Evolutionary conservation across 768 basidiomycete genomes (phyloP).

Genomic region (Macrolepiota albuminosa): DNA sequence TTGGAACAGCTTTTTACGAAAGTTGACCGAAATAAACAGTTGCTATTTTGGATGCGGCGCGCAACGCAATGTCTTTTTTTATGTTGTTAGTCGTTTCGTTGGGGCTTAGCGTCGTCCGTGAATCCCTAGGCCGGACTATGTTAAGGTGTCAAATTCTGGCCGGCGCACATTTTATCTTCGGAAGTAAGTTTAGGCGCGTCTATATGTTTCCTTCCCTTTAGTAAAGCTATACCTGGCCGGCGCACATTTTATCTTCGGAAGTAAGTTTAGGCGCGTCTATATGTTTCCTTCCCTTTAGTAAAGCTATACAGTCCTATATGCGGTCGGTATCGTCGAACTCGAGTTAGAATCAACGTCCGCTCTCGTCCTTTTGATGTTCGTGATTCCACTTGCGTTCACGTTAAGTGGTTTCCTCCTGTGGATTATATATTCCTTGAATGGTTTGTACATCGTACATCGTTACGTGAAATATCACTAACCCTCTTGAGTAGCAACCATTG

Average conservation of each 20-base stretch:
- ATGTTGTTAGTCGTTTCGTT: slow-evolving; percentile 89
- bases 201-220: neutral
- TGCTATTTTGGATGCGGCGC: slow-evolving; percentile 90
- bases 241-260: slow-evolving; percentile 91
- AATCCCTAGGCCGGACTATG: slow-evolving; percentile 84
- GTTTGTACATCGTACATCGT: slow-evolving; percentile 36
- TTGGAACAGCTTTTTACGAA: neutral
- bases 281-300: neutral
- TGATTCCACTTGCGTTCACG: slow-evolving; percentile 92
- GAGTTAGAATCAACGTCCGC: slow-evolving; percentile 89
- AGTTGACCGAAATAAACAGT: slow-evolving; percentile 39
- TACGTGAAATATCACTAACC: neutral
- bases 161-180: slow-evolving; percentile 86
- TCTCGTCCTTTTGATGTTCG: slow-evolving; percentile 78
- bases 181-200: slow-evolving; percentile 55
- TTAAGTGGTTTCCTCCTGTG: slow-evolving; percentile 95
- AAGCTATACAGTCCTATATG: slow-evolving; percentile 66
- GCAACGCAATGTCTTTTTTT: slow-evolving; percentile 95
- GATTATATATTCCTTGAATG: slow-evolving; percentile 90
- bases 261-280: slow-evolving; percentile 43
- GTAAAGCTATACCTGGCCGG: slow-evolving; percentile 45
- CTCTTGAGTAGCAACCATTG: slow-evolving; percentile 65
- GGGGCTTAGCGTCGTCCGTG: slow-evolving; percentile 88
- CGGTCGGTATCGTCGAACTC: slow-evolving; percentile 91
- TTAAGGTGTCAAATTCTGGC: slow-evolving; percentile 77